These are phyloP conservation scores for Ophiocordyceps camponoti-floridani DNA, from an alignment of 2,329 filamentous ascomycete species.

Conservation along the genomic window DNA sequence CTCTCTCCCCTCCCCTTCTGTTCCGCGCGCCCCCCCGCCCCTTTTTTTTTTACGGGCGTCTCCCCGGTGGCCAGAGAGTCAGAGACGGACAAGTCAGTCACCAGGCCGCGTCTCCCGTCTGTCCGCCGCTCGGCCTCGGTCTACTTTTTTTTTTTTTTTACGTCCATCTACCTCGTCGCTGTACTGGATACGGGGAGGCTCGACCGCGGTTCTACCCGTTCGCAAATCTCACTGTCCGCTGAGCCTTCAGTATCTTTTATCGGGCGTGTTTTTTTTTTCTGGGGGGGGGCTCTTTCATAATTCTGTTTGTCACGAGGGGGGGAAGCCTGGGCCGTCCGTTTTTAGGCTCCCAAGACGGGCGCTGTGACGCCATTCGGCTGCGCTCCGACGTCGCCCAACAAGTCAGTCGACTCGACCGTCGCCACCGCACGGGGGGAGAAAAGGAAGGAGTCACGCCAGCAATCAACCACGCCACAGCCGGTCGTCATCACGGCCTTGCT, in stretches of 20 bases:
- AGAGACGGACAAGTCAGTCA: not conserved
- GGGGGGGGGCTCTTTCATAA: no score
- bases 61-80: not conserved
- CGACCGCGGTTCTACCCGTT: no score
- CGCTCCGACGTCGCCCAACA: slow-evolving; percentile 19
- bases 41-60: no score
- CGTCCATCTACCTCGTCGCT: not conserved
- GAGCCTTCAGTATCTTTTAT: no score
- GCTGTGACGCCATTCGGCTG: slow-evolving; percentile 5
- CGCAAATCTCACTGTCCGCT: no score
- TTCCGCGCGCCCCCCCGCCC: no score
- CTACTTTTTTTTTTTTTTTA: not conserved
- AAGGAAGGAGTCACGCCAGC: slow-evolving; percentile 17
- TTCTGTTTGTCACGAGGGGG: not conserved
- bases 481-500: slow-evolving; percentile 12
- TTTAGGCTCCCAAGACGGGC: slow-evolving; percentile 1
- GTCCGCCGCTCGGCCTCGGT: not conserved
- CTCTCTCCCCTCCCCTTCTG: not conserved
- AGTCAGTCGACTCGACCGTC: slow-evolving; percentile 4
- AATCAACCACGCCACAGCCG: slow-evolving; percentile 9
- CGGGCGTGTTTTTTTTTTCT: no score
- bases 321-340: not conserved
- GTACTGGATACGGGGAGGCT: no score
- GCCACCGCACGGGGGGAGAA: slow-evolving; percentile 9
- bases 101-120: not conserved